These are phyloP conservation scores for Solanum bulbocastanum DNA, from an alignment of 257 asterid species.

Conservation along the genomic window DNA sequence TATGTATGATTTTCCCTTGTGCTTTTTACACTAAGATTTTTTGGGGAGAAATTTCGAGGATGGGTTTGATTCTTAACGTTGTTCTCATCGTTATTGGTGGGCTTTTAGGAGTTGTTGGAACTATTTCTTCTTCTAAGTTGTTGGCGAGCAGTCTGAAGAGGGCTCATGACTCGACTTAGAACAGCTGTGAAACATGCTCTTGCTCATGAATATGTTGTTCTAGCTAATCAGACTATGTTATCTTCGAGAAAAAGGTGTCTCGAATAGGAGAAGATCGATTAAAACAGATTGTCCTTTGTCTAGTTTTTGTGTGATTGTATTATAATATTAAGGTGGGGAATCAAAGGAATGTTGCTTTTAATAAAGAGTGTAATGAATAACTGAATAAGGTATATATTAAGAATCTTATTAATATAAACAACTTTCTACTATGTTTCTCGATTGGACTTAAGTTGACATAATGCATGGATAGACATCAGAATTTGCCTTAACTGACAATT, in stretches of 20 bases:
- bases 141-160: slow-evolving; percentile 27
- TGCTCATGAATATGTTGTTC: neutral
- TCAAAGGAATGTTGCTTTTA: neutral
- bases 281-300: neutral
- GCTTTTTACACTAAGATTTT: slow-evolving; percentile 52
- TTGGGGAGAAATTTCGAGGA: slow-evolving; percentile 28
- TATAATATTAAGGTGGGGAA: neutral
- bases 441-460: neutral
- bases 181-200: neutral
- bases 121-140: slow-evolving; percentile 51
- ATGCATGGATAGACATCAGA: too few relatives aligned
- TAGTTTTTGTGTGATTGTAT: neutral
- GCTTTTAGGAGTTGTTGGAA: slow-evolving; percentile 46
- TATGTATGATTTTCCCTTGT: slow-evolving; percentile 45
- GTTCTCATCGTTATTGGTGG: slow-evolving; percentile 27
- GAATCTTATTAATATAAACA: neutral
- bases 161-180: slow-evolving; percentile 14
- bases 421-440: neutral
- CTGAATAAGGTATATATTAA: neutral
- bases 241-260: neutral
- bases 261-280: too few relatives aligned
- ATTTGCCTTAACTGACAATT: neutral
- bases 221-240: neutral
- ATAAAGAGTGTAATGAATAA: neutral
- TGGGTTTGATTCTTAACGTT: slow-evolving; percentile 25